Percentiles rank a stretch among this genome's conserved stretches.
These are phyloP conservation scores for Sclerotinia borealis DNA, from an alignment of 2,329 filamentous ascomycete genomes.

Conservation along the genomic window DNA sequence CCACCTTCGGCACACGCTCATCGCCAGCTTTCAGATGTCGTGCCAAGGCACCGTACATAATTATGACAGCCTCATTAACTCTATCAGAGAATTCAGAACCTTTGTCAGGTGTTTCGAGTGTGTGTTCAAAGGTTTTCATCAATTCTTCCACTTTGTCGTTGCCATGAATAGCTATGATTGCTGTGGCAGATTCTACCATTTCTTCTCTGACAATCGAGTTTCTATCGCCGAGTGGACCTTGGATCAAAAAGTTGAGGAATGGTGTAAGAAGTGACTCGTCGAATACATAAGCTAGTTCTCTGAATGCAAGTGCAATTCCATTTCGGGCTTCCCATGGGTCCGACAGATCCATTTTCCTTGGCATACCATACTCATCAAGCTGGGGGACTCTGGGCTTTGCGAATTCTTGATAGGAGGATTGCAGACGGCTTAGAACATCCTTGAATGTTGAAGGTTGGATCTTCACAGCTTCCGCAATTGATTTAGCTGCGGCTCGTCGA, in stretches of 20 bases:
- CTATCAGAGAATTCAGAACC: conserved; percentile 76
- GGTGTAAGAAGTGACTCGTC: conserved; percentile 62
- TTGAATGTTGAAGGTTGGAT: conserved; percentile 54
- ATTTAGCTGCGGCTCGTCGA: conserved; percentile 73
- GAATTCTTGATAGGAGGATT: conserved; percentile 67
- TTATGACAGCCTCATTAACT: conserved; percentile 94
- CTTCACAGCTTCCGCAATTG: conserved; percentile 68
- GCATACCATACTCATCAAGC: conserved; percentile 91
- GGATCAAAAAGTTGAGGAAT: conserved; percentile 81
- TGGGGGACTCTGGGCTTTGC: conserved; percentile 78
- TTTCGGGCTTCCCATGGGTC: conserved; percentile 91
- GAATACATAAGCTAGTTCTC: conserved; percentile 68
- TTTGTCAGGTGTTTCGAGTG: conserved; percentile 79
- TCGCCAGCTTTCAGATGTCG: conserved; percentile 83
- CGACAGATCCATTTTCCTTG: conserved; percentile 75
- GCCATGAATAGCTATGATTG: conserved; percentile 74
- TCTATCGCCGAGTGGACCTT: conserved; percentile 82
- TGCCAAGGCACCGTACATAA: conserved; percentile 91
- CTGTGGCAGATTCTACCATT: conserved; percentile 86
- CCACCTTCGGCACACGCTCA: conserved; percentile 77
- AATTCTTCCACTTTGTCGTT: conserved; percentile 77
- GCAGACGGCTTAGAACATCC: conserved; percentile 57
- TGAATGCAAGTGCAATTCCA: conserved; percentile 82
- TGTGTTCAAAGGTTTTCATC: conserved; percentile 87
- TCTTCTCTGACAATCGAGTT: conserved; percentile 71